Percentiles rank a stretch among this genome's conserved stretches.
phyloP scores from a whole-genome alignment of 164 flowering plant genomes.

The Santalum album region DNA sequence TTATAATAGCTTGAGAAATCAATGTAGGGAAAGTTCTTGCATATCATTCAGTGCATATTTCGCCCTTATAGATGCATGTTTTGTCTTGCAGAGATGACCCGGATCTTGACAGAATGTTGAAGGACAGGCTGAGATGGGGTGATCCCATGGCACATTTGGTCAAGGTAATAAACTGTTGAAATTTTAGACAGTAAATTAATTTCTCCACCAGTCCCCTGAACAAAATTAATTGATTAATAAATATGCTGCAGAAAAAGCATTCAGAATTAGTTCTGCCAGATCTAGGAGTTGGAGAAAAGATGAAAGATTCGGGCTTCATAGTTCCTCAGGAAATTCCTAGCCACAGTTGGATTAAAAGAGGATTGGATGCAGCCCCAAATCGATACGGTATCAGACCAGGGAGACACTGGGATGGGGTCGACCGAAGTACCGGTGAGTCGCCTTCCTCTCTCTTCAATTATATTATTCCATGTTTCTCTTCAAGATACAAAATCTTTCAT shows the following conservation, averaged over 20 bases:
- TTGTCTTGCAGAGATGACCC: constrained; percentile 70
- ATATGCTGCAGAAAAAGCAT: constrained; percentile 59
- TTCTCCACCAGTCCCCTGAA: too few species aligned
- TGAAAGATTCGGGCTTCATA: constrained; percentile 87
- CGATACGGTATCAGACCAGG: constrained; percentile 79
- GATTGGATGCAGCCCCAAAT: constrained; percentile 69
- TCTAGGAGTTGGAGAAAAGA: constrained; percentile 69
- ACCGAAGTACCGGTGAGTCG: constrained; percentile 76
- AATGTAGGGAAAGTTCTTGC: too few species aligned
- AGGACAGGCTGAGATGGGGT: constrained; percentile 82
- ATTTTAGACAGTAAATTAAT: too few species aligned
- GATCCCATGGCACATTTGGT: constrained; percentile 97
- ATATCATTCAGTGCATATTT: too few species aligned
- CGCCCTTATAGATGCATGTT: constrained; percentile 1
- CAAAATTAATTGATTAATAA: constrained; percentile 9
- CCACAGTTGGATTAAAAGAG: constrained; percentile 88
- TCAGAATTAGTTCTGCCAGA: constrained; percentile 39
- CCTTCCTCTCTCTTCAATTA: background rate
- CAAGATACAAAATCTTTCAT: too few species aligned
- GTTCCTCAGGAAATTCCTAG: constrained; percentile 82
- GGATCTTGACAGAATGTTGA: constrained; percentile 76
- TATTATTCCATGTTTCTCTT: background rate
- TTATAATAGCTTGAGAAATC: background rate
- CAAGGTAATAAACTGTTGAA: constrained; percentile 31
- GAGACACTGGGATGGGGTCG: constrained; percentile 95